Evolutionary conservation across 2,329 filamentous ascomycete species (phyloP).

Genomic region (Fusarium bulbicola): DNA sequence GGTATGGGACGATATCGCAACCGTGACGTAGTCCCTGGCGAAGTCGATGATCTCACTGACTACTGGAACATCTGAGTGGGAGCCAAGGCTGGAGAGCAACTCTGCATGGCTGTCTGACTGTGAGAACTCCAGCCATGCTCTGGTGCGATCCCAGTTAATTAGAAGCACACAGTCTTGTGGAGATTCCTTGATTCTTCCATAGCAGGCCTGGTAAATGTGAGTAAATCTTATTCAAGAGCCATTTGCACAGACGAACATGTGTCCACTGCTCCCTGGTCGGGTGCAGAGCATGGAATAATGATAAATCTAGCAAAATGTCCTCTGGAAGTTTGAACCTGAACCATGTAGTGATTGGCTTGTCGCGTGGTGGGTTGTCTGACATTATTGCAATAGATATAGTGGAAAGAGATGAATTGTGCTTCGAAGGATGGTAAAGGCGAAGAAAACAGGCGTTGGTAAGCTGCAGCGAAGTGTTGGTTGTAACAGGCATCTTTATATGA

Average conservation of each 20-base stretch:
- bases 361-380: fast-evolving
- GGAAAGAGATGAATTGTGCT: not conserved
- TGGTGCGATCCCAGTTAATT: not conserved
- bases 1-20: not conserved
- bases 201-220: not conserved
- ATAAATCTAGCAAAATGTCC: not conserved
- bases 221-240: fast-evolving
- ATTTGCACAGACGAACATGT: not conserved
- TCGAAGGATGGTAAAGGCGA: not conserved
- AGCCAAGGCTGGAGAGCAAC: not conserved
- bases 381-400: not conserved
- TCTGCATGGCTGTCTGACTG: not conserved
- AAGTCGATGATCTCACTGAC: fast-evolving
- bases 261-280: fast-evolving
- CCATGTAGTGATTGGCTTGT: not conserved
- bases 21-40: not conserved
- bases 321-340: not conserved
- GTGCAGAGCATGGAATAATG: not conserved
- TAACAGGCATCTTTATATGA: not conserved
- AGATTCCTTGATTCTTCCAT: not conserved
- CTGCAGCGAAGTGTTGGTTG: not conserved
- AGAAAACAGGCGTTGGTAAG: not conserved
- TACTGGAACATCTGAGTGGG: not conserved
- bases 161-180: not conserved
- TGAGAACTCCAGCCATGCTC: not conserved